Evolutionary conservation across 1,284 basidiomycete species (phyloP).

Genomic region (Fomes fomentarius): DNA sequence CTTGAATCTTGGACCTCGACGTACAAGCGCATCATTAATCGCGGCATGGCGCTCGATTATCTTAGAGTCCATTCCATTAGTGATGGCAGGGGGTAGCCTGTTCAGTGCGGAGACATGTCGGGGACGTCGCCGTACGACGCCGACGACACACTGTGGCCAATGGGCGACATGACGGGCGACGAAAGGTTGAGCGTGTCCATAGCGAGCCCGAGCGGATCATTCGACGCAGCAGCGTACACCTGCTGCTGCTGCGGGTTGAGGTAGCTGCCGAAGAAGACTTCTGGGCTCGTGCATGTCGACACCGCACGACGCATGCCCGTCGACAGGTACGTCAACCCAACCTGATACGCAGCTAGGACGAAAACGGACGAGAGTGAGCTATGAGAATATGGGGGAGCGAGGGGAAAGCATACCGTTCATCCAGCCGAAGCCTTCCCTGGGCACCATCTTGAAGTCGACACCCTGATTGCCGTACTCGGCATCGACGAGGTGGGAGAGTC

Average conservation of each 20-base stretch:
- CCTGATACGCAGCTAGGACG: slow-evolving; percentile 83
- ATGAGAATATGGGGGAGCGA: slow-evolving; percentile 1
- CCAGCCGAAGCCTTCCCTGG: slow-evolving; percentile 97
- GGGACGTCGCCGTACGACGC: not conserved
- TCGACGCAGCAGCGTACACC: slow-evolving; percentile 42
- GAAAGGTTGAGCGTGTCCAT: slow-evolving; percentile 59
- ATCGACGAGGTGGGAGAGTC: slow-evolving; percentile 92
- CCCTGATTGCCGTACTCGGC: slow-evolving; percentile 99
- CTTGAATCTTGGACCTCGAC: no score
- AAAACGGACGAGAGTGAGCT: not conserved
- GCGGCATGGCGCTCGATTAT: slow-evolving; percentile 15
- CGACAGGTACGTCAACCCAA: slow-evolving; percentile 93
- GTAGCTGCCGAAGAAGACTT: slow-evolving; percentile 78
- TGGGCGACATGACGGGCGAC: slow-evolving; percentile 25
- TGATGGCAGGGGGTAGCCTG: not conserved
- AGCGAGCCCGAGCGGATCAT: slow-evolving; percentile 70
- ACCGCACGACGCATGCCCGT: slow-evolving; percentile 94
- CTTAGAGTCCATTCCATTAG: no score
- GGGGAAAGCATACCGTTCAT: slow-evolving; percentile 78
- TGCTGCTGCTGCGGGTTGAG: slow-evolving; percentile 39
- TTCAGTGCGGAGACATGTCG: not conserved
- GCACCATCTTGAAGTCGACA: slow-evolving; percentile 95
- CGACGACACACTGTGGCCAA: not conserved
- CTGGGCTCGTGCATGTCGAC: slow-evolving; percentile 89
- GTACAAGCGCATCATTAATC: no score